Conservation (phyloP, 805 yeast genomes). For the Metschnikowia dekortorum region DNA sequence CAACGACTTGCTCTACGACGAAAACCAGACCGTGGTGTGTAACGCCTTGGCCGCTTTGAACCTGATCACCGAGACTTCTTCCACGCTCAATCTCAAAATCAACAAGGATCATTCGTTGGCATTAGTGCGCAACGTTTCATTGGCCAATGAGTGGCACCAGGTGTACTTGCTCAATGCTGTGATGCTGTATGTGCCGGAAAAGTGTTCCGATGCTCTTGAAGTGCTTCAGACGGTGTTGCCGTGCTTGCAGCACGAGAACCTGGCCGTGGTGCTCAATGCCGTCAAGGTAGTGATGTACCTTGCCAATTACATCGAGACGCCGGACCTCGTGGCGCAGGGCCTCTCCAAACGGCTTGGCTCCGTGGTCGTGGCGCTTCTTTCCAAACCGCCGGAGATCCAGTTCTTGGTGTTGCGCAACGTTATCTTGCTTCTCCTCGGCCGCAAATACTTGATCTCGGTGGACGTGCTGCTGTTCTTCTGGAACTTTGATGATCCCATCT, state of each 20-base stretch:
- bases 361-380: slow-evolving; percentile 61
- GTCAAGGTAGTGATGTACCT: slow-evolving; percentile 68
- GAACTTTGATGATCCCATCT: slow-evolving; percentile 79
- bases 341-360: slow-evolving; percentile 59
- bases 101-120: slow-evolving; percentile 42
- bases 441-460: slow-evolving; percentile 53
- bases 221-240: slow-evolving; percentile 66
- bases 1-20: slow-evolving; percentile 53
- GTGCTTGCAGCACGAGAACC: slow-evolving; percentile 71
- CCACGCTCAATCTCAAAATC: slow-evolving; percentile 48
- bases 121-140: slow-evolving; percentile 31
- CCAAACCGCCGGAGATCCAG: slow-evolving; percentile 79
- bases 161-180: slow-evolving; percentile 61
- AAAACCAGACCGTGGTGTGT: slow-evolving; percentile 57
- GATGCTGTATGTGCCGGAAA: slow-evolving; percentile 66
- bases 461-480: slow-evolving; percentile 83
- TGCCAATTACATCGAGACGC: slow-evolving; percentile 61
- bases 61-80: slow-evolving; percentile 57
- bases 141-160: slow-evolving; percentile 68
- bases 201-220: slow-evolving; percentile 57
- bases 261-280: slow-evolving; percentile 76
- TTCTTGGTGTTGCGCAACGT: slow-evolving; percentile 79
- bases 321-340: slow-evolving; percentile 52
- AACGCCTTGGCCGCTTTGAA: slow-evolving; percentile 66
- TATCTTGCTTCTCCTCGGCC: slow-evolving; percentile 64